Percentiles rank a stretch among this genome's conserved stretches.
Evolutionary conservation across 2,329 filamentous ascomycete species (phyloP).

Genomic region (Ambrosiella xylebori): DNA sequence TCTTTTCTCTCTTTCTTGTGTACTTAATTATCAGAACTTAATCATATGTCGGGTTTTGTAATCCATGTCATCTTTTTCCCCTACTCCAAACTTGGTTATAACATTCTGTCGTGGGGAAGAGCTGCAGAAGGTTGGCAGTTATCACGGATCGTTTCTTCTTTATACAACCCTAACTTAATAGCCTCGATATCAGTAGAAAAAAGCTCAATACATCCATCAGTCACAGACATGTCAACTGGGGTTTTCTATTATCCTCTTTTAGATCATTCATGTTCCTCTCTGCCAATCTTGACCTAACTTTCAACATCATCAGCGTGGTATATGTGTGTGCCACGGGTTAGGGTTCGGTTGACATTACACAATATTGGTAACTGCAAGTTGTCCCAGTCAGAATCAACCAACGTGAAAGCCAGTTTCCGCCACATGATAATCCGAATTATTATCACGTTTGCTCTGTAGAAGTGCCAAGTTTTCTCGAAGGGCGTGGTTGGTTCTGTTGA

Average conservation of each 20-base stretch:
- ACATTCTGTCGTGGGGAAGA: background rate
- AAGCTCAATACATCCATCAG: too few species aligned
- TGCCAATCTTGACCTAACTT: background rate
- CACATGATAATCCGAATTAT: background rate
- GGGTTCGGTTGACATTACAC: background rate
- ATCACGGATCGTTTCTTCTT: background rate
- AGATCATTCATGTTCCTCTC: background rate
- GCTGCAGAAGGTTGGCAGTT: background rate
- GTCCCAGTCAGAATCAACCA: background rate
- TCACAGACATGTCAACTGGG: background rate
- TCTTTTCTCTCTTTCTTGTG: too few species aligned
- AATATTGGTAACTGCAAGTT: background rate
- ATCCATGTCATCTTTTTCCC: background rate
- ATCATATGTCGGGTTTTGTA: background rate
- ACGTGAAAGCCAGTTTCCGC: background rate
- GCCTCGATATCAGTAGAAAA: too few species aligned
- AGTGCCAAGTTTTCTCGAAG: background rate
- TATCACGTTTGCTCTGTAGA: background rate
- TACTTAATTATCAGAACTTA: too few species aligned
- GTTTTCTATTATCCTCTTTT: background rate
- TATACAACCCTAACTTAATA: background rate
- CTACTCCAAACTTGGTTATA: background rate
- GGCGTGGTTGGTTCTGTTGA: too few species aligned
- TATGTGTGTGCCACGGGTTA: too few species aligned
- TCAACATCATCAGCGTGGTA: background rate